Conservation (phyloP, 169 alveolate species). For the Cardiosporidium cionae region DNA sequence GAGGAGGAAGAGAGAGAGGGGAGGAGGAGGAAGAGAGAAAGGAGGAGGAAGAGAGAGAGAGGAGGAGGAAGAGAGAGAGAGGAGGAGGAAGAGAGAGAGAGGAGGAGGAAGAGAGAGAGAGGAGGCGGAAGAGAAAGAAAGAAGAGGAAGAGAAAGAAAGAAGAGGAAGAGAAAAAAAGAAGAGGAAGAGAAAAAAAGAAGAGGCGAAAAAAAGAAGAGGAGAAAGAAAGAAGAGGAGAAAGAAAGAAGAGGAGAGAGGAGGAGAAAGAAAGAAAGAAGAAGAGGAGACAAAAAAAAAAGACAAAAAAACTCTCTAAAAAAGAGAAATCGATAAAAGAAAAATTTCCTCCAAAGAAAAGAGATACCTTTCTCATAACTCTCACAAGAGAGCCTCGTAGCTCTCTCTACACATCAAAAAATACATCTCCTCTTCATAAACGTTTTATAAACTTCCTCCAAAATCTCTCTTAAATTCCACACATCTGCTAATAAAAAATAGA, state of each 20-base stretch:
- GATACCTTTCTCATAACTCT: no score
- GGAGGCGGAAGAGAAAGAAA: no score
- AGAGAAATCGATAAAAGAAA: no score
- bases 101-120: neutral
- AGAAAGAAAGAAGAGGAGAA: neutral
- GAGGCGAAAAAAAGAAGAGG: neutral
- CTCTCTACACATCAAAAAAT: no score
- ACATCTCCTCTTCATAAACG: no score
- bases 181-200: neutral
- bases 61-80: neutral
- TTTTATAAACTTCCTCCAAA: no score
- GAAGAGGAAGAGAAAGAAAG: neutral
- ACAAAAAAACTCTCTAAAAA: neutral
- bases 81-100: neutral
- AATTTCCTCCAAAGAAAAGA: no score
- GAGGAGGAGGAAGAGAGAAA: neutral
- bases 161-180: neutral
- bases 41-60: neutral
- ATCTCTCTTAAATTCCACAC: no score
- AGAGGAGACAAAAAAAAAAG: neutral
- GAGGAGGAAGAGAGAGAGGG: neutral
- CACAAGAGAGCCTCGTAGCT: no score
- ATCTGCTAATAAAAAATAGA: no score
- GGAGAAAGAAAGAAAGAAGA: neutral
- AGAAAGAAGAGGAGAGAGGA: neutral